These are phyloP conservation scores for Phytophthora cactorum DNA, from an alignment of 352 stramenopile genomes.

Conservation along the genomic window DNA sequence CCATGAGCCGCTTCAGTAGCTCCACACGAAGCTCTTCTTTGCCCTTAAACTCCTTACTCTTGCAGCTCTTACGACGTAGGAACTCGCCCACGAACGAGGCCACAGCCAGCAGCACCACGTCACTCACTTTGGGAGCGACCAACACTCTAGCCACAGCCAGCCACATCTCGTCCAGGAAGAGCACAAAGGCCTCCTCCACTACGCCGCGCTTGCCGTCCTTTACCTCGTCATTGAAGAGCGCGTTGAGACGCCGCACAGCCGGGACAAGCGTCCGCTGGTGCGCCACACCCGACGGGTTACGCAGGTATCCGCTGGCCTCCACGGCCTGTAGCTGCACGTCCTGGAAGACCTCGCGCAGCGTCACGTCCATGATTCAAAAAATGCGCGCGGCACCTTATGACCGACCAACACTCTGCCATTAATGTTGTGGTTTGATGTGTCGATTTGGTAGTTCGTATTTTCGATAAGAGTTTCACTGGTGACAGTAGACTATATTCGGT, in stretches of 20 bases:
- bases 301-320: conserved; percentile 53
- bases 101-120: conserved; percentile 56
- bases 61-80: conserved; percentile 31
- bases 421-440: neutral
- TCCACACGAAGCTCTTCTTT: conserved; percentile 55
- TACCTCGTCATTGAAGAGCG: conserved; percentile 62
- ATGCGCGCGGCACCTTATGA: neutral
- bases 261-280: conserved; percentile 54
- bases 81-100: conserved; percentile 61
- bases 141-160: conserved; percentile 57
- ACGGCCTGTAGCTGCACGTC: conserved; percentile 71
- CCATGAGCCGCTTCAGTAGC: conserved; percentile 51
- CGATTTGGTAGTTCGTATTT: neutral
- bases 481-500: neutral
- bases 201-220: conserved; percentile 38
- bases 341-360: conserved; percentile 68
- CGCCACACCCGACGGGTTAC: conserved; percentile 25
- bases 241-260: conserved; percentile 54
- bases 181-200: conserved; percentile 58
- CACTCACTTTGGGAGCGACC: conserved; percentile 47
- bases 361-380: conserved; percentile 25
- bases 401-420: neutral
- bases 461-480: neutral
- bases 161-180: conserved; percentile 76
- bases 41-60: conserved; percentile 32